Evolutionary conservation across 805 yeast genomes (phyloP).

Genomic region (Hanseniaspora clermontiae): DNA sequence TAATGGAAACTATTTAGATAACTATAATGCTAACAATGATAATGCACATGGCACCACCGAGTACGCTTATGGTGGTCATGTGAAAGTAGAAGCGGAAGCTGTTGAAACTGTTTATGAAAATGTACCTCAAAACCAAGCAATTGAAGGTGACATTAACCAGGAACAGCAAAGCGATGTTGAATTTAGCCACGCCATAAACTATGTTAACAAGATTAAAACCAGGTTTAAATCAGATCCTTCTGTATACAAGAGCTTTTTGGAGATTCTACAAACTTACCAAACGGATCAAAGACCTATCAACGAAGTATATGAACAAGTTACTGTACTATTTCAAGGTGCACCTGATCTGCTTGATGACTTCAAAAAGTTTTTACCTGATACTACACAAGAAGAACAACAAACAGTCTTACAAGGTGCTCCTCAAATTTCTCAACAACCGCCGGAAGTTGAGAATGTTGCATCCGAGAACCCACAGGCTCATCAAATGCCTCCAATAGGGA

Average conservation of each 20-base stretch:
- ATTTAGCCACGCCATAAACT: slow-evolving; percentile 91
- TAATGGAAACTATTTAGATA: neutral
- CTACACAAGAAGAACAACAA: slow-evolving; percentile 17
- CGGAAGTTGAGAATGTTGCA: slow-evolving; percentile 15
- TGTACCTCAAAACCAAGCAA: neutral
- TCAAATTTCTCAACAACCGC: slow-evolving; percentile 12
- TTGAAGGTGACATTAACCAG: slow-evolving; percentile 3
- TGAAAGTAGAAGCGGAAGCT: neutral
- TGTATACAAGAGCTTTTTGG: slow-evolving; percentile 85
- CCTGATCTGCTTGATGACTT: slow-evolving; percentile 92
- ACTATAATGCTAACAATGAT: neutral
- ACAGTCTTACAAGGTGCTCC: slow-evolving; percentile 10
- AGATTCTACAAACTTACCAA: slow-evolving; percentile 90
- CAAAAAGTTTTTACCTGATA: slow-evolving; percentile 86
- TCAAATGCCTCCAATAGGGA: slow-evolving; percentile 29
- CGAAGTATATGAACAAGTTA: slow-evolving; percentile 90
- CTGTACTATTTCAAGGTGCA: slow-evolving; percentile 75
- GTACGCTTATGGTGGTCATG: neutral
- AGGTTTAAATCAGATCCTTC: slow-evolving; percentile 90
- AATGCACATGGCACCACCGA: neutral
- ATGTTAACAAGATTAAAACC: slow-evolving; percentile 91
- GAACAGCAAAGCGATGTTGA: slow-evolving; percentile 58
- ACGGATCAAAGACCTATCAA: slow-evolving; percentile 90
- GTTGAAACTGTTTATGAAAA: neutral
- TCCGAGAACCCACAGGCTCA: slow-evolving; percentile 17